Base-by-base conservation (phyloP, 202 grass and related monocot genomes). In the Sporobolus alterniflorus region DNA sequence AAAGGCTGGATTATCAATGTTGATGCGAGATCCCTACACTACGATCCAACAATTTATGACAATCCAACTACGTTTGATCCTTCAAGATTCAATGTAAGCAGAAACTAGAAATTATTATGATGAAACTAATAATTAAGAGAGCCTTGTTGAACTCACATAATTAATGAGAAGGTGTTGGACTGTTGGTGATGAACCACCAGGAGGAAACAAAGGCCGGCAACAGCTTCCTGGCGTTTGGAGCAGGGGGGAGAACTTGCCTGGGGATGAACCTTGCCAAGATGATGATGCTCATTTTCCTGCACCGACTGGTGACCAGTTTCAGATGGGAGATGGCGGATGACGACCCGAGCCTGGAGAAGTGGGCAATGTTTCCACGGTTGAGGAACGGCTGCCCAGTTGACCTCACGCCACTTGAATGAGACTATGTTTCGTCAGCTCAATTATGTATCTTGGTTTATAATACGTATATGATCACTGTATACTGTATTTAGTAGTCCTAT, bases 271-370 rank as follows among this genome's bases (percentile, higher is more conserved):
- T 90, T 30, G 95, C 92, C 41, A 98, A 88, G 67, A 88, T 86
- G 32, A 98, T 98, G 95, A 98, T 98, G 95, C 86, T 98, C 33
- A 88, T 98, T 73, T 95, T 98, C n/a, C 82, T 95, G 12, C 92
- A 98, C 33, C 83, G 87, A 18, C 79, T 98, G 54, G 79, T 98
- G n/a, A 98, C 90, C 5, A 33, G 29, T 21, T 71, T 64, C 82
- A 93, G 89, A 84, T 98, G 90, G 92, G 85, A 91, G 69, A 88
- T 98, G 65, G 92, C 82, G 36, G 95, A 93, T 11, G 36, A 71
- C 0, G 89, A 98, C 55, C 48, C 86, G 25, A 93, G 90, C 81
- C 69, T 95, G 7, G 88, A 98, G 82, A 90, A 90, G 76, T 93
- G 92, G 89, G 92, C 92, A 51, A 95, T 98, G 90, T 93, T 95